Base-by-base conservation (phyloP, 139 green algal genomes). In the Volvox africanus region DNA sequence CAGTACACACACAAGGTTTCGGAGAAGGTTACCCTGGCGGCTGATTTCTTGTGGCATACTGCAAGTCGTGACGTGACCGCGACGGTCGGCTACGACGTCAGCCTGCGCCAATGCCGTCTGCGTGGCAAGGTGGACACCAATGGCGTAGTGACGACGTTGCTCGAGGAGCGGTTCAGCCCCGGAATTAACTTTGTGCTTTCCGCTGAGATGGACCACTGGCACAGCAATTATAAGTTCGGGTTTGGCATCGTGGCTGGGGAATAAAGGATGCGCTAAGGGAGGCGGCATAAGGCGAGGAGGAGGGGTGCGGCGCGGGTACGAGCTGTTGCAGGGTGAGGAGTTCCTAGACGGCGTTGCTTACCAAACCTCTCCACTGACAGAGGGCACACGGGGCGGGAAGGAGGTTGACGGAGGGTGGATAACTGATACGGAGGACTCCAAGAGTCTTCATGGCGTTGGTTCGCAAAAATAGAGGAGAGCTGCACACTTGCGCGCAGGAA, bases 11-110 rank as follows among this genome's bases (percentile, higher is more conserved):
- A 99, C 91, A 97, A 96, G 81, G 94, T 99, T 36, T 90, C 62
- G 18, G 73, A 94, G 14, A 93, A 95, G 88, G 82, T 95, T 69
- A 96, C 96, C 1, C 93, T 99, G 33, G 97, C 97, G 6, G 95
- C 93, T 17, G 98, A 99, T 87, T 98, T 99, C 83, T 93, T 99
- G 94, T 99, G 96, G 94, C 99, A 99, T 88, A 96, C 95, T 89
- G 97, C 97, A 82, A 92, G 91, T n/a, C 93, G 96, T 2, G 98
- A 99, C 91, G 97, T 97, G 22, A 97, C 91, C 0, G 97, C 98
- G 9, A 95, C 94, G 3, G 95, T 99, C 75, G 98, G 98, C n/a
- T 99, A 99, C 83, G 98, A 99, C 94, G 99, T 98, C 92, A 97
- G 97, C 50, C 94, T 99, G 82, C 93, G 97, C 78, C 96, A 97